A percentile compares a stretch with the other conserved stretches of the same genome.
phyloP scores from a whole-genome alignment of 164 flowering plant genomes.

The Santalum album region DNA sequence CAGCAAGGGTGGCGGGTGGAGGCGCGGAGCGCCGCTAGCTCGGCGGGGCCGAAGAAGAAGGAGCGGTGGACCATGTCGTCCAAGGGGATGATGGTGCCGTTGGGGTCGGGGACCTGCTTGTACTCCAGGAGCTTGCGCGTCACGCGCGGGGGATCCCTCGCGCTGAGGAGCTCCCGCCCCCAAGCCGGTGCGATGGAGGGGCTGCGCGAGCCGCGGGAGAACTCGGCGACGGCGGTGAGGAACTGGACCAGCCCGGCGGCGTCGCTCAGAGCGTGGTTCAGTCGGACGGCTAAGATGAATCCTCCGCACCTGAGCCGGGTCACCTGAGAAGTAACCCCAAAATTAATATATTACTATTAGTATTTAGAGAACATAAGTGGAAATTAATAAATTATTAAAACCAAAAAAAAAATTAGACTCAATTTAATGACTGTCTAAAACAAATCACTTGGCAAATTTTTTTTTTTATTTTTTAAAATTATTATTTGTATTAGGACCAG shows the following conservation, averaged over 20 bases:
- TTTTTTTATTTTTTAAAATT: no score
- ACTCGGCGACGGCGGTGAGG: constrained; percentile 26
- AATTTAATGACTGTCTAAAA: no score
- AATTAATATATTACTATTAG: no score
- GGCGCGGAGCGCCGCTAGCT: constrained; percentile 16
- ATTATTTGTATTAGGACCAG: no score
- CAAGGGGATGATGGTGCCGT: constrained; percentile 5
- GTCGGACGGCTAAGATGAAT: constrained; percentile 24
- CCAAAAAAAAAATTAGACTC: no score
- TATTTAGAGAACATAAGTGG: no score
- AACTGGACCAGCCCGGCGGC: constrained; percentile 30
- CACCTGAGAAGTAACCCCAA: no score
- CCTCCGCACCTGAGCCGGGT: constrained; percentile 27
- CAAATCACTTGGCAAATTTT: no score
- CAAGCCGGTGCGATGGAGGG: constrained; percentile 39
- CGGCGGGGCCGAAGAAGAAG: constrained; percentile 30
- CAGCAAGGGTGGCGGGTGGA: constrained; percentile 15
- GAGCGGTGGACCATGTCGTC: constrained; percentile 24
- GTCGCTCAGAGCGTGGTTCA: constrained; percentile 42
- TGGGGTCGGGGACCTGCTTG: constrained; percentile 13
- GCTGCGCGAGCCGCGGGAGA: constrained; percentile 26
- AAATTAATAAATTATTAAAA: no score
- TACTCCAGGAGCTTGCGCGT: constrained; percentile 33
- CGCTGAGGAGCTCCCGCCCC: constrained; percentile 32
- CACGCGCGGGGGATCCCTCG: constrained; percentile 26